Conservation (phyloP, 2,329 filamentous ascomycete genomes). For the Fragosphaeria purpurea region DNA sequence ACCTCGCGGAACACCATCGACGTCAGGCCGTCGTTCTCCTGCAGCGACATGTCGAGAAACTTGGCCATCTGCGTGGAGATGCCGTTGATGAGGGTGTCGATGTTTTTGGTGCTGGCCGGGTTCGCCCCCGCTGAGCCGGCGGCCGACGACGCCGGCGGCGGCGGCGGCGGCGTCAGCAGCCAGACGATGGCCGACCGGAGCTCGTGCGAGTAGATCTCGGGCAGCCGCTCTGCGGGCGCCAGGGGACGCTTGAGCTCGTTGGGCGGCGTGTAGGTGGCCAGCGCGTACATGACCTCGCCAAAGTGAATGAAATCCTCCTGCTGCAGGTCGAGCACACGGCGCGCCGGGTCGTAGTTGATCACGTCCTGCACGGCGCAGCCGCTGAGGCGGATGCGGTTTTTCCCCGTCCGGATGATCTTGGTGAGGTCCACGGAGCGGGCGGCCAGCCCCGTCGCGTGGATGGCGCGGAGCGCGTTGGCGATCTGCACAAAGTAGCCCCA, state of each 20-base stretch:
- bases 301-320: constrained; percentile 80
- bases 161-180: constrained; percentile 61
- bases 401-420: constrained; percentile 84
- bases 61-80: constrained; percentile 70
- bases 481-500: constrained; percentile 94
- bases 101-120: constrained; percentile 49
- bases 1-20: constrained; percentile 68
- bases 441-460: constrained; percentile 72
- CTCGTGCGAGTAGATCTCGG: constrained; percentile 63
- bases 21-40: constrained; percentile 64
- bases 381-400: constrained; percentile 79
- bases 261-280: constrained; percentile 60
- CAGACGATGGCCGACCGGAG: constrained; percentile 72
- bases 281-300: constrained; percentile 70
- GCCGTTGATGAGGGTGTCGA: constrained; percentile 68
- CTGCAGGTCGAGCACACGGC: constrained; percentile 65
- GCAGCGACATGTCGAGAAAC: constrained; percentile 68
- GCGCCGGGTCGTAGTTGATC: constrained; percentile 64
- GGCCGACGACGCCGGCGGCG: constrained; percentile 54
- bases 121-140: constrained; percentile 9
- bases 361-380: constrained; percentile 87
- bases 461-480: constrained; percentile 73
- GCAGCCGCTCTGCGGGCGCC: constrained; percentile 63
- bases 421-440: constrained; percentile 77
- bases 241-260: constrained; percentile 40